A percentile compares a stretch with the other conserved stretches of the same genome.
Conservation (phyloP, 352 stramenopile genomes). For the Globisporangium cederbergense region DNA sequence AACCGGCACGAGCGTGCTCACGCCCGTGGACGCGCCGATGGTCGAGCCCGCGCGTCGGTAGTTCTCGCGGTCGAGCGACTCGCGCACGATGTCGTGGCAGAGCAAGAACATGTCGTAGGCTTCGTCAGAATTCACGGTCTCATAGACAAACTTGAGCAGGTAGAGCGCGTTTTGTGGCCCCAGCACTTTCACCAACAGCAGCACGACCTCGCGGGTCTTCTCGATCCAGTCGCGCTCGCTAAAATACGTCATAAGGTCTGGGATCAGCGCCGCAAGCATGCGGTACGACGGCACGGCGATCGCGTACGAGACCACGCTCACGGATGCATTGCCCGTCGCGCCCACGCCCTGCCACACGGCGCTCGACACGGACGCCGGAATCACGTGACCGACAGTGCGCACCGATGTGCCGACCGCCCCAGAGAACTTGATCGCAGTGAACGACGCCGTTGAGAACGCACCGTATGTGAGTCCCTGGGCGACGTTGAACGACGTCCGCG, state of each 20-base stretch:
- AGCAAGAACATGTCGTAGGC: slow-evolving; percentile 61
- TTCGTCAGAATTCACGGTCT: slow-evolving; percentile 75
- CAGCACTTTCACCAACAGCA: slow-evolving; percentile 49
- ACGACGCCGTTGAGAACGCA: slow-evolving; percentile 51
- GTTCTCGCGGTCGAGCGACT: slow-evolving; percentile 62
- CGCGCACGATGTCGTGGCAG: slow-evolving; percentile 56
- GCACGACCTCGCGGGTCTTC: slow-evolving; percentile 42
- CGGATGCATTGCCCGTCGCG: slow-evolving; percentile 53
- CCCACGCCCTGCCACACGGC: slow-evolving; percentile 61
- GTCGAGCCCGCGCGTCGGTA: slow-evolving; percentile 47
- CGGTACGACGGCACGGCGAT: slow-evolving; percentile 69
- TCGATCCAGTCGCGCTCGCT: slow-evolving; percentile 56
- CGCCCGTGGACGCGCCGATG: slow-evolving; percentile 33
- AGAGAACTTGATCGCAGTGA: slow-evolving; percentile 46
- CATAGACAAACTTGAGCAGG: slow-evolving; percentile 65
- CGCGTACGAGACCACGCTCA: slow-evolving; percentile 53
- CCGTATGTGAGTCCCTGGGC: slow-evolving; percentile 43
- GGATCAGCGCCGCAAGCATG: slow-evolving; percentile 49
- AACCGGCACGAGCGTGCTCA: slow-evolving; percentile 41
- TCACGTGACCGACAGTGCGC: slow-evolving; percentile 45
- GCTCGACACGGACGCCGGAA: slow-evolving; percentile 58
- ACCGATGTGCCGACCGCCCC: slow-evolving; percentile 54
- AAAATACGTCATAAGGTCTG: slow-evolving; percentile 36
- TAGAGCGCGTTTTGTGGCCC: slow-evolving; percentile 76
- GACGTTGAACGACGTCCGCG: slow-evolving; percentile 53